Base-by-base conservation (phyloP, 2,329 filamentous ascomycete genomes). In the Talaromyces rugulosus region DNA sequence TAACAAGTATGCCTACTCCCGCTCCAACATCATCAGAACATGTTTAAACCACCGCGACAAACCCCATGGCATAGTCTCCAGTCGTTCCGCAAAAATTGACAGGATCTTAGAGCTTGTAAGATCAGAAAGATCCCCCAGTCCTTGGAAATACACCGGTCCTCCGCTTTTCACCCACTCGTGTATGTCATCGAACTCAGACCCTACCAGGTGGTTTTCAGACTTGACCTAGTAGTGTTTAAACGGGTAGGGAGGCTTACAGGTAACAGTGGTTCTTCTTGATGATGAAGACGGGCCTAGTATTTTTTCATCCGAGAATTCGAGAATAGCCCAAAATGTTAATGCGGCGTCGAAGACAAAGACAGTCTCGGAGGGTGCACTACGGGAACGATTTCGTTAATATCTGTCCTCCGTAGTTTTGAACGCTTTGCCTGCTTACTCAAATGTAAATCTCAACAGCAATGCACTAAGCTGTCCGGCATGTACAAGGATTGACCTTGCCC, bases 61-160 rank as follows among this genome's bases (percentile, higher is more conserved):
- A 4, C 60, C 62, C 62, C 62, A 64, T 30, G 62, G 58, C 60
- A 64, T 64, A 63, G 59, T 63, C 14, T 64, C 61, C 18, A 63
- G 52, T 52, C 62, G 59, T 56, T 64, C 62, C 36, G n/a, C 34
- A 40, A 64, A 64, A 31, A 59, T 58, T 30, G 62, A 64, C 40
- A 64, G 61, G 14, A 64, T 33, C n/a, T 59, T 64, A 12, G 62
- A 33, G 33, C 27, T 60, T 14, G 50, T 63, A 18, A 64, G 56
- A 30, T 64, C 62, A n/a, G 61, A 36, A 9, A 64, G 42, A 31
- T 64, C 50, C 27, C 62, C 62, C 42, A 64, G 40, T n/a, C 62
- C 62, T 33, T 64, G 62, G 31, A 64, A 64, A 23, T 56, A 64
- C 33, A 62, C 62, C 12, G 61, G 61, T 27, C 62, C 62, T 23